Evolutionary conservation across 345 rosid genomes (phyloP), one percentile per base, ranked within the genome.

Genomic region (Pugionium dolabratum): DNA sequence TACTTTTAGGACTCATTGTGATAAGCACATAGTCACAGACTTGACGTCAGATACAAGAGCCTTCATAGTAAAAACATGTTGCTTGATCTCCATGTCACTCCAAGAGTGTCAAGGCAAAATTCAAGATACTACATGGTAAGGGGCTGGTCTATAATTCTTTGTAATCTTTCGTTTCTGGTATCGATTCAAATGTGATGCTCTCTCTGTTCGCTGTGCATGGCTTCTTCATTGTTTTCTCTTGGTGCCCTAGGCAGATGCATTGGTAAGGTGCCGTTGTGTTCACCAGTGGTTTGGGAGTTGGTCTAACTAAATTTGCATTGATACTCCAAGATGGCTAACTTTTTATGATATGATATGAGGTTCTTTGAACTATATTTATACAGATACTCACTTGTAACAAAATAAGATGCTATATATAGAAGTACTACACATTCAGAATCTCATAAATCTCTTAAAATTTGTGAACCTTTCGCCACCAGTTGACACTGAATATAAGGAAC

Each of bases 11-110:
- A 33, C 6, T 25, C 53, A 43, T 11, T 36, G 35, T 47, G 30
- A 62, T 71, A 42, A 36, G 55, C 11, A 18, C 18, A 18, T 18
- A 18, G 18, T 18, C 18, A 18, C 18, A 60, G 46, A 27, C 47
- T 9, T 1, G 30, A 45, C 18, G 35, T 37, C 57, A 28, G 11
- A 27, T 27, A 7, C 45, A 54, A 52, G 9, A 26, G 29, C 62
- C n/a, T 53, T 53, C 59, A 9, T 28, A 43, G 67, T 47, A 42
- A 53, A 36, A 62, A 46, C 7, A 59, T 27, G 67, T 53, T 9
- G 31, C 69, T 29, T 18, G 18, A 18, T 18, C 18, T 54, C 58
- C 47, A 9, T 9, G 18, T 18, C 18, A 18, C 56, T 54, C 57
- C 18, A 44, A 33, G 41, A 45, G 8, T n/a, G 33, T 25, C 43